Evolutionary conservation across 1,139 yeast genomes (phyloP), one percentile per base, ranked within the genome.

Genomic region (Kodamaea alishanica): DNA sequence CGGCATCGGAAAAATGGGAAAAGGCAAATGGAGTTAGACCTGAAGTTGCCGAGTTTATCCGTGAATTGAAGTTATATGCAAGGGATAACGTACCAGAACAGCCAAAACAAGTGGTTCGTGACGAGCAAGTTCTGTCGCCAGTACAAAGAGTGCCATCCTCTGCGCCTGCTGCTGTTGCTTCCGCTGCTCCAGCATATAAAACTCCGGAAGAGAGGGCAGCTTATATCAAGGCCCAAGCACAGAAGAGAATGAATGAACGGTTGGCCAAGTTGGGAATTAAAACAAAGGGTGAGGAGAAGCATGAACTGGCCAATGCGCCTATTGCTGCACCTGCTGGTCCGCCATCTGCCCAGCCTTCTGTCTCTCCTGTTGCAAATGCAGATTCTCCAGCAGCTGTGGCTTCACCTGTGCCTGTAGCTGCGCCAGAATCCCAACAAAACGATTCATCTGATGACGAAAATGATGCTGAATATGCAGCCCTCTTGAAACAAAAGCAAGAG

Each of bases 141-240:
- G 25, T 38, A 26, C 28, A 26, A 26, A 26, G 28, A 10, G 28
- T 26, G 28, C 33, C 20, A 33, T 43, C 20, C 38, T 48, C 25
- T 41, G 54, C 26, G 40, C 33, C 51, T 22, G 34, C 46, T 6
- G 39, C 51, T 15, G 20, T 56, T 15, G 26, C 45, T 6, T 37
- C 51, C 6, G 35, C 48, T 15, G 40, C 45, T 22, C 41, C 54
- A 20, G 35, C 39, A 7, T 68, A 66, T 49, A 58, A 50, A 15
- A 64, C 69, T 10, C 73, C 75, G 7, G 85, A 79, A 49, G 95
- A 87, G 41, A 74, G 96, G 48, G 77, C 94, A 6, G 90, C 90
- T 6, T 81, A 81, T 50, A 83, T 89, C 44, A 88, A 87, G 56
- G 96, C 92, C 8, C 95, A 87, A 54, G 97, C 97, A 0, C 87